Evolutionary conservation across 2,329 filamentous ascomycete genomes (phyloP).

Genomic region (Curvularia hawaiiensis): DNA sequence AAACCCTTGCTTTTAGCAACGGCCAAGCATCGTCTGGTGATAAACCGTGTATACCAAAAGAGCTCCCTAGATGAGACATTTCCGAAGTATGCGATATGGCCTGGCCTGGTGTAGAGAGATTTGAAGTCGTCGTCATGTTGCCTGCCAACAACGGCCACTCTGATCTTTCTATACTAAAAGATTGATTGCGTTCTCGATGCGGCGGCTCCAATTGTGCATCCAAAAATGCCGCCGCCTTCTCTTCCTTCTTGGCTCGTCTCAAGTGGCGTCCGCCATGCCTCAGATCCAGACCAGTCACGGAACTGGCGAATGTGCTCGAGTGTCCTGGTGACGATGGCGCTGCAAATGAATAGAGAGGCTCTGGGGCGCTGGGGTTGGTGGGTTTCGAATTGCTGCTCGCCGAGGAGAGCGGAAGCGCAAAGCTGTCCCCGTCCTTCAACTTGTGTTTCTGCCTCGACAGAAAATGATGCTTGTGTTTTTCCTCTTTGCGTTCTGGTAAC

Average conservation of each 20-base stretch:
- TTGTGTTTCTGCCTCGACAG: constrained; percentile 80
- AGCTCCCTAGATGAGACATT: constrained; percentile 52
- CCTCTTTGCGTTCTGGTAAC: constrained; percentile 66
- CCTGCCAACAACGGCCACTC: constrained; percentile 43
- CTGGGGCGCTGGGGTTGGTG: constrained; percentile 75
- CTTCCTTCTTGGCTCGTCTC: constrained; percentile 71
- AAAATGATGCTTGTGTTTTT: constrained; percentile 78
- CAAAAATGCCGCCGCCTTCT: constrained; percentile 52
- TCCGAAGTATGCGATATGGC: constrained; percentile 44
- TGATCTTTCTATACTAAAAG: constrained; percentile 46
- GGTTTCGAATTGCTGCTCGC: constrained; percentile 77
- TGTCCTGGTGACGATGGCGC: constrained; percentile 73
- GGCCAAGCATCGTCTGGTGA: constrained; percentile 80
- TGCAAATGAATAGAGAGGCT: constrained; percentile 79
- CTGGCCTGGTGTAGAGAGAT: constrained; percentile 29
- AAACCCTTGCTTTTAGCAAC: constrained; percentile 73
- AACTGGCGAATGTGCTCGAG: constrained; percentile 74
- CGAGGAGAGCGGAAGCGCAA: constrained; percentile 72
- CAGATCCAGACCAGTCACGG: constrained; percentile 79
- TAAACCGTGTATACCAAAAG: constrained; percentile 55
- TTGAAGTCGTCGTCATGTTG: constrained; percentile 33
- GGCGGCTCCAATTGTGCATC: constrained; percentile 40
- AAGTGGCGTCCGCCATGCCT: constrained; percentile 77
- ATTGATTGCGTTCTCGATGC: constrained; percentile 45
- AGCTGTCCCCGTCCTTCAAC: constrained; percentile 71